Evolutionary conservation across 1,284 basidiomycete species (phyloP).

Genomic region (Kwoniella shivajii): DNA sequence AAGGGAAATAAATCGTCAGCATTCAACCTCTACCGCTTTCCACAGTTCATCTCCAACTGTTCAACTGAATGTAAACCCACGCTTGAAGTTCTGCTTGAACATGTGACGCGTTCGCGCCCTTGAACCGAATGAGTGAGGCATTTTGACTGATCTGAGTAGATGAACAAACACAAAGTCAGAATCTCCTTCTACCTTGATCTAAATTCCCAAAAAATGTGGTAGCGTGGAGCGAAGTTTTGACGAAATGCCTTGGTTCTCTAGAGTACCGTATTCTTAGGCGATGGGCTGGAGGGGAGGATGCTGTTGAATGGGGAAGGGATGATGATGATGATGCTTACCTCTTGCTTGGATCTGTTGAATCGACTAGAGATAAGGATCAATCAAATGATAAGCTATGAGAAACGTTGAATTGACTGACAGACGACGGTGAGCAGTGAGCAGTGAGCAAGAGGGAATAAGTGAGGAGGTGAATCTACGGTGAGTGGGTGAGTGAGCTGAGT

Average conservation of each 20-base stretch:
- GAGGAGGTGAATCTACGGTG: background rate
- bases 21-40: constrained; percentile 12
- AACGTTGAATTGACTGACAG: background rate
- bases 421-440: constrained; percentile 1
- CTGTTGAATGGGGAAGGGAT: too few relatives aligned
- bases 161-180: background rate
- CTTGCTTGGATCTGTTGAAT: constrained; percentile 13
- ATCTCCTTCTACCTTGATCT: background rate
- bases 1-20: constrained; percentile 13
- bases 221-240: too few relatives aligned
- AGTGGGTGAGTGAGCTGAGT: background rate
- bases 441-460: background rate
- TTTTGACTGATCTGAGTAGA: constrained; percentile 59
- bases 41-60: too few relatives aligned
- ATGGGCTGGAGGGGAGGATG: too few relatives aligned
- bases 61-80: constrained; percentile 59
- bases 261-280: too few relatives aligned
- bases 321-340: constrained; percentile 8
- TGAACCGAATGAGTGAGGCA: constrained; percentile 99
- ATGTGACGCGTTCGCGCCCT: constrained; percentile 99
- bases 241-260: too few relatives aligned
- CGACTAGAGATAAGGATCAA: constrained; percentile 1
- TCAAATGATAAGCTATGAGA: background rate
- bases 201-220: too few relatives aligned
- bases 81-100: constrained; percentile 98